Percentiles rank a stretch among this genome's conserved stretches.
These are phyloP conservation scores for Hypoxylon cercidicola DNA, from an alignment of 495 filamentous ascomycete species.

Conservation along the genomic window DNA sequence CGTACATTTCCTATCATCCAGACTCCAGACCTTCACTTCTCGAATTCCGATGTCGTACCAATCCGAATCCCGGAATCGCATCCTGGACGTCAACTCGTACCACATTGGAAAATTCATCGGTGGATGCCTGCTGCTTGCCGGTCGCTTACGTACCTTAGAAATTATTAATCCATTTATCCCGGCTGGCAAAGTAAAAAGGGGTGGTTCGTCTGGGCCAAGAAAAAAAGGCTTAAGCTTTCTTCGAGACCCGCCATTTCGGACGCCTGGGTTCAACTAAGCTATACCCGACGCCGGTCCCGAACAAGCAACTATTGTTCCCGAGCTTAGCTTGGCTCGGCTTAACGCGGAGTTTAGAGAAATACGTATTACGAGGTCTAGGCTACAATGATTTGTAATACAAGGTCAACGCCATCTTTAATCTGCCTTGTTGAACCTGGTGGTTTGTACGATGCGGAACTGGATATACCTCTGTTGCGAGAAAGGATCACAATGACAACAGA, in stretches of 20 bases:
- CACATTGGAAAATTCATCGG: too few species aligned
- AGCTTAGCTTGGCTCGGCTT: slow-evolving; percentile 11
- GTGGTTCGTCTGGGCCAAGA: slow-evolving; percentile 2
- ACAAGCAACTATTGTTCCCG: not conserved
- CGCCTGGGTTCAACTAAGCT: not conserved
- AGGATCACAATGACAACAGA: slow-evolving; percentile 26
- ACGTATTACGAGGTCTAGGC: not conserved
- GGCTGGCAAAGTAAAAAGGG: too few species aligned
- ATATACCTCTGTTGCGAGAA: slow-evolving; percentile 37
- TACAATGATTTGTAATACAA: slow-evolving; percentile 28
- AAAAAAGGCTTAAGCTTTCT: slow-evolving; percentile 17
- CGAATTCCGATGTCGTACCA: slow-evolving; percentile 1
- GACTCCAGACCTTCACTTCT: too few species aligned
- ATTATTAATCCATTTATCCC: too few species aligned
- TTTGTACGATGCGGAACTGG: not conserved
- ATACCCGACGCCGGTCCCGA: slow-evolving; percentile 25
- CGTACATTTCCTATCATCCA: not conserved
- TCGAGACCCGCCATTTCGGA: slow-evolving; percentile 6
- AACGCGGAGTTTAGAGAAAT: slow-evolving; percentile 21
- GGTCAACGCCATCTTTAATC: not conserved
- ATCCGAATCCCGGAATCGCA: slow-evolving; percentile 15
- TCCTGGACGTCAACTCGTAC: slow-evolving; percentile 1
- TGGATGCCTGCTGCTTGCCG: too few species aligned
- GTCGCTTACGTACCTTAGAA: too few species aligned
- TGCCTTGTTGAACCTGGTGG: not conserved